These are phyloP conservation scores for Cyberlindnera mrakii DNA, from an alignment of 805 yeast genomes.

Conservation along the genomic window DNA sequence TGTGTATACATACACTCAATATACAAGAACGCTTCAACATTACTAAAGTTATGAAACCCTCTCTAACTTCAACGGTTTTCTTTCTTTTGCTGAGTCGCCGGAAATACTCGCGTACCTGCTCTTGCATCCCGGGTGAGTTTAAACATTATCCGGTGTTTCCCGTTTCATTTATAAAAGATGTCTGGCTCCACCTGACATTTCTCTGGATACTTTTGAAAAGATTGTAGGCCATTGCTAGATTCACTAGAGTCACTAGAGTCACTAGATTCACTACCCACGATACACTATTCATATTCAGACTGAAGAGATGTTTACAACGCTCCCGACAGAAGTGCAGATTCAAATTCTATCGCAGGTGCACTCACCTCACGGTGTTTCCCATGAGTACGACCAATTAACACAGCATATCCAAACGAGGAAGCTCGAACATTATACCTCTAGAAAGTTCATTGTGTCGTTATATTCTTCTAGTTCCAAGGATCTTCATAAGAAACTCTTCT, in stretches of 20 bases:
- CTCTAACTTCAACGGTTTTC: too few species aligned
- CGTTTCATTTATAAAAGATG: too few species aligned
- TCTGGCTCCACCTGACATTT: too few species aligned
- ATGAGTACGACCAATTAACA: neutral
- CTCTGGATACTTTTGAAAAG: neutral
- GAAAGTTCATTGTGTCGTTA: neutral
- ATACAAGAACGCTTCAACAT: too few species aligned
- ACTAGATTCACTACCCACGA: too few species aligned
- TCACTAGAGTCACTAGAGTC: neutral
- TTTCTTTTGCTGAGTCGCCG: too few species aligned
- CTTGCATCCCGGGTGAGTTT: too few species aligned
- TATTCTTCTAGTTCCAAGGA: slow-evolving; percentile 1
- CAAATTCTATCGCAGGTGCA: slow-evolving; percentile 1
- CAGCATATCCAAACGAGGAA: neutral
- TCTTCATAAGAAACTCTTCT: neutral
- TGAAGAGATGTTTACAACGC: neutral
- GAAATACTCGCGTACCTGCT: too few species aligned
- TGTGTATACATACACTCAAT: too few species aligned
- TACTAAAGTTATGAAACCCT: too few species aligned
- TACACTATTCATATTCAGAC: neutral
- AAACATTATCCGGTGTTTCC: too few species aligned
- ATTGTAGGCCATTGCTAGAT: neutral
- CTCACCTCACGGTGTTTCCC: neutral
- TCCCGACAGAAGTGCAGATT: slow-evolving; percentile 1
- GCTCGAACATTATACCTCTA: neutral